Evolutionary conservation across 139 green algal genomes (phyloP).

Genomic region (Nannochloris sp.): DNA sequence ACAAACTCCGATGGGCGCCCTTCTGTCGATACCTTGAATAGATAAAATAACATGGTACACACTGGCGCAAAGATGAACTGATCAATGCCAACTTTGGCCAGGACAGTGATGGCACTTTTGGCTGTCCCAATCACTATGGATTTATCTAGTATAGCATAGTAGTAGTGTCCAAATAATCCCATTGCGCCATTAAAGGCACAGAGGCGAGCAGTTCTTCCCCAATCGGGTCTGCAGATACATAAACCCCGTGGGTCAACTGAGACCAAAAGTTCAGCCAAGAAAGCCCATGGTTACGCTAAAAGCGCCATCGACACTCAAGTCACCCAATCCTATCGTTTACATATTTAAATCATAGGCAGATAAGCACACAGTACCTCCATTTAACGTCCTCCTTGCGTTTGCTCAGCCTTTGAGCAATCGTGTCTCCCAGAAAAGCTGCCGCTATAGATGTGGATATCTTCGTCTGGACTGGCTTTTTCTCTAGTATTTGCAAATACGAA

Average conservation of each 20-base stretch:
- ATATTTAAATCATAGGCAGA: not conserved
- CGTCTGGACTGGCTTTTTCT: slow-evolving; percentile 10
- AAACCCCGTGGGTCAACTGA: no score
- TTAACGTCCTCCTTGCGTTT: not conserved
- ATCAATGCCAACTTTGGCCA: slow-evolving; percentile 43
- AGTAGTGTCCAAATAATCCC: slow-evolving; percentile 20
- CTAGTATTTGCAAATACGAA: slow-evolving; percentile 1
- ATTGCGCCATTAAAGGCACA: slow-evolving; percentile 19
- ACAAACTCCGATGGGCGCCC: not conserved
- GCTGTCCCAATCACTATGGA: slow-evolving; percentile 24
- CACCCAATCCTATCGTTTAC: not conserved
- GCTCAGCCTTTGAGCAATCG: slow-evolving; percentile 15
- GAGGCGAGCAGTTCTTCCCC: slow-evolving; percentile 15
- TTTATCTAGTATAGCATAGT: slow-evolving; percentile 25
- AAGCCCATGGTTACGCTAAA: not conserved
- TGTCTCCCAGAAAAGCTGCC: slow-evolving; percentile 18
- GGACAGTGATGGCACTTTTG: slow-evolving; percentile 23
- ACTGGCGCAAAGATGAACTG: slow-evolving; percentile 45
- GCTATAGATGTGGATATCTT: slow-evolving; percentile 19
- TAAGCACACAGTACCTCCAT: not conserved
- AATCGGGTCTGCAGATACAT: slow-evolving; percentile 4
- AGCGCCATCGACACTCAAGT: not conserved
- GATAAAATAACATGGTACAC: slow-evolving; percentile 46
- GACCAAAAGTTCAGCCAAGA: not conserved
- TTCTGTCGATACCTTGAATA: slow-evolving; percentile 17